These are phyloP conservation scores for Leccinum sublutescens DNA, from an alignment of 768 basidiomycete species.

Conservation along the genomic window DNA sequence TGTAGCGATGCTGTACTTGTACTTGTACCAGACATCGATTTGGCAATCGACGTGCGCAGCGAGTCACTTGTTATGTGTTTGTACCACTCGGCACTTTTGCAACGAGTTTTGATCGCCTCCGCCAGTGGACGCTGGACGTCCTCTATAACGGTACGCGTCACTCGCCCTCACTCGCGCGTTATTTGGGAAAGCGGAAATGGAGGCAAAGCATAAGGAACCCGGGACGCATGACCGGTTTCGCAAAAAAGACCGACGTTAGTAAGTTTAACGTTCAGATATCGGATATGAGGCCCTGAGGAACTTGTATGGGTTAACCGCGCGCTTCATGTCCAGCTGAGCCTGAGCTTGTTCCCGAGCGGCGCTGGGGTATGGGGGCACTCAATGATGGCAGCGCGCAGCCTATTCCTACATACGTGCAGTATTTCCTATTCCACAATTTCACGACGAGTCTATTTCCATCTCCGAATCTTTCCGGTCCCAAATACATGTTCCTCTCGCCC, in stretches of 20 bases:
- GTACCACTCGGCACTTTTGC: background rate
- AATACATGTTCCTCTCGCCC: background rate
- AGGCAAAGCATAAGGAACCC: background rate
- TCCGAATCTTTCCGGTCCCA: conserved; percentile 10
- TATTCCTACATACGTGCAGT: background rate
- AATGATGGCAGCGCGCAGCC: background rate
- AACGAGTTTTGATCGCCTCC: background rate
- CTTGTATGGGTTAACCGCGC: background rate
- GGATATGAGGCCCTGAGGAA: background rate
- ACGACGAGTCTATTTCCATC: conserved; percentile 8
- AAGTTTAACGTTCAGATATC: conserved; percentile 11
- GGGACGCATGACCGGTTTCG: conserved; percentile 13
- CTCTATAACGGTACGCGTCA: conserved; percentile 9
- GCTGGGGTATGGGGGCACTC: background rate
- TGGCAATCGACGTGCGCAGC: conserved; percentile 15
- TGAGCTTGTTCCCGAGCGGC: background rate
- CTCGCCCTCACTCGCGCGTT: background rate
- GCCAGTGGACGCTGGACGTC: background rate
- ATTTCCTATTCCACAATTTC: background rate
- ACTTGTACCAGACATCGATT: conserved; percentile 11
- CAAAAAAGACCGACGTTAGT: background rate
- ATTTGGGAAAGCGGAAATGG: background rate
- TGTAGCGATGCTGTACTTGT: conserved; percentile 23
- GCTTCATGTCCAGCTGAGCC: background rate
- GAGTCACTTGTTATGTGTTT: background rate